phyloP scores from a whole-genome alignment of 2,329 filamentous ascomycete species.

The Colletotrichum sp. region DNA sequence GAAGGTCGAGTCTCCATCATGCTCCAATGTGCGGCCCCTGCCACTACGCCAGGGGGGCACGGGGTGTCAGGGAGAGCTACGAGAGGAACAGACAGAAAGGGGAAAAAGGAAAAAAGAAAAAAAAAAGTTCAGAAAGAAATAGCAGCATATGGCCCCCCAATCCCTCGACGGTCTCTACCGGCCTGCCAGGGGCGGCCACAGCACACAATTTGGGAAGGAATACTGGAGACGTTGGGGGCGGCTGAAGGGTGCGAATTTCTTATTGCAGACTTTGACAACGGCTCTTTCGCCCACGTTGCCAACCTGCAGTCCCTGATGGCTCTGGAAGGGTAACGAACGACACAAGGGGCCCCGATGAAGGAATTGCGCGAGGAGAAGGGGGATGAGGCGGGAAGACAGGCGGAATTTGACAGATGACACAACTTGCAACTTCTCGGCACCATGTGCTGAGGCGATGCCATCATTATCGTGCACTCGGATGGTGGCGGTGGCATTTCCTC shows the following conservation, averaged over 20 bases:
- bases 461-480: not conserved
- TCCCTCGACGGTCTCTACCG: not conserved
- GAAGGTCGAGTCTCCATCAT: conserved; percentile 1
- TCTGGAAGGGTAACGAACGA: not conserved
- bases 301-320: not conserved
- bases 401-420: not conserved
- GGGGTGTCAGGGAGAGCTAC: not conserved
- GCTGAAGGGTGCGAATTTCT: not conserved
- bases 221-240: not conserved
- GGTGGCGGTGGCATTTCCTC: not conserved
- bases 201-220: conserved; percentile 2
- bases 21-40: not conserved
- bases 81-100: not conserved
- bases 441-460: not conserved
- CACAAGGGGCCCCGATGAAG: not conserved
- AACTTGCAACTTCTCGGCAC: not conserved
- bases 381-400: not conserved
- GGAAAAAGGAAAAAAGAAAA: not conserved
- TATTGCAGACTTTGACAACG: conserved; percentile 1
- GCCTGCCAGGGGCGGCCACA: conserved; percentile 1
- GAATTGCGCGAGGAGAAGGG: not conserved
- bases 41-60: not conserved
- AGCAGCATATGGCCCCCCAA: not conserved
- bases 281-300: conserved; percentile 12
- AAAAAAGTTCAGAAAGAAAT: not conserved